Evolutionary conservation across 2,329 filamentous ascomycete species (phyloP).

Genomic region (Gnomoniopsis sp.): DNA sequence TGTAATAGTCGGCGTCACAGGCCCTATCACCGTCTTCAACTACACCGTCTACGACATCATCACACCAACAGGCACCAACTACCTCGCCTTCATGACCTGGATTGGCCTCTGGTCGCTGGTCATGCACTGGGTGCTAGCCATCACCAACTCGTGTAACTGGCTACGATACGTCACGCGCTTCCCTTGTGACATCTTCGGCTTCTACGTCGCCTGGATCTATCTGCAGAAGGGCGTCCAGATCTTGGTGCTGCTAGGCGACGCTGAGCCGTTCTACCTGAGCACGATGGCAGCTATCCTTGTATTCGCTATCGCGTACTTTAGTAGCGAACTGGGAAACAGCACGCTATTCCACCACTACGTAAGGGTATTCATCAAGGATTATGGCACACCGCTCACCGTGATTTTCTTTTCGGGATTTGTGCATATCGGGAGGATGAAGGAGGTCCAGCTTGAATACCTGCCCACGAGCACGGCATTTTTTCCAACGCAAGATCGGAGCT

Average conservation of each 20-base stretch:
- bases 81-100: slow-evolving; percentile 89
- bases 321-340: slow-evolving; percentile 67
- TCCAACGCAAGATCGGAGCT: slow-evolving; percentile 69
- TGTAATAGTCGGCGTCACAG: slow-evolving; percentile 87
- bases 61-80: slow-evolving; percentile 70
- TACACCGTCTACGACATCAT: slow-evolving; percentile 94
- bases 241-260: slow-evolving; percentile 68
- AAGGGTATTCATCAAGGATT: slow-evolving; percentile 83
- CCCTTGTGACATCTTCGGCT: slow-evolving; percentile 90
- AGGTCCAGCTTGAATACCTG: slow-evolving; percentile 65
- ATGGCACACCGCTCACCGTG: slow-evolving; percentile 78
- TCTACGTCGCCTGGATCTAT: slow-evolving; percentile 91
- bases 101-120: slow-evolving; percentile 84
- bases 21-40: slow-evolving; percentile 90
- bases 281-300: slow-evolving; percentile 74
- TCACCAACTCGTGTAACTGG: slow-evolving; percentile 83
- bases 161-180: slow-evolving; percentile 89
- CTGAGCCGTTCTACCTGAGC: slow-evolving; percentile 72
- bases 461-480: slow-evolving; percentile 76
- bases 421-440: slow-evolving; percentile 77
- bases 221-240: slow-evolving; percentile 89
- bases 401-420: slow-evolving; percentile 90
- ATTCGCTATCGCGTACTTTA: slow-evolving; percentile 71
- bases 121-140: slow-evolving; percentile 79
- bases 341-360: slow-evolving; percentile 71